Evolutionary conservation across 192 early-diverging fungal genomes (phyloP).

Genomic region (Coemansia sp.): DNA sequence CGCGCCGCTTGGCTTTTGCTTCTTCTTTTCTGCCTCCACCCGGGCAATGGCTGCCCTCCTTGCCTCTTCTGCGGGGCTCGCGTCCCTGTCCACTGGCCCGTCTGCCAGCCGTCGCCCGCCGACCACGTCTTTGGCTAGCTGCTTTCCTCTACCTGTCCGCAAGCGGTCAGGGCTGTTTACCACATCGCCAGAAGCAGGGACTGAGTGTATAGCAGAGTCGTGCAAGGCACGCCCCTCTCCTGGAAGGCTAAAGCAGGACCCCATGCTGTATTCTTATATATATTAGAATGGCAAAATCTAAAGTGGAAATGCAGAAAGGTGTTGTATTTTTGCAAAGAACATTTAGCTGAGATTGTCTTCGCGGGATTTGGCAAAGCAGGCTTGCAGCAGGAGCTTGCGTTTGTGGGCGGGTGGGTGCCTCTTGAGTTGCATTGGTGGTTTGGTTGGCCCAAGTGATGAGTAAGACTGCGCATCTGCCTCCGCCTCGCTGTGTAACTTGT

Average conservation of each 20-base stretch:
- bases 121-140: not conserved
- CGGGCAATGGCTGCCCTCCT: slow-evolving; percentile 10
- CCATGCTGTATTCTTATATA: slow-evolving; percentile 8
- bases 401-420: no score
- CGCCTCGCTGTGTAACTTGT: not conserved
- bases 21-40: not conserved
- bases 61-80: slow-evolving; percentile 1
- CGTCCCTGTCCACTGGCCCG: not conserved
- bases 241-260: slow-evolving; percentile 15
- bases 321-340: not conserved
- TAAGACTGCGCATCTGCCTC: no score
- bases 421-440: no score
- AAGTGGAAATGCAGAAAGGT: slow-evolving; percentile 8
- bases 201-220: not conserved
- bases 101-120: not conserved
- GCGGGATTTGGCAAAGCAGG: no score
- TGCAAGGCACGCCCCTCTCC: slow-evolving; percentile 7
- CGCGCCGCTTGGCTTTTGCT: not conserved
- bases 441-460: no score
- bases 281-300: not conserved
- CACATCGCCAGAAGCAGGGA: not conserved
- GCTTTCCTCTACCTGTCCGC: no score
- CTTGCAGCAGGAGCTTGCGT: no score
- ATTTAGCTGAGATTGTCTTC: not conserved
- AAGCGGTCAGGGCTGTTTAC: not conserved